Evolutionary conservation across 768 basidiomycete genomes (phyloP).

Genomic region (Boletus eberwhitei): DNA sequence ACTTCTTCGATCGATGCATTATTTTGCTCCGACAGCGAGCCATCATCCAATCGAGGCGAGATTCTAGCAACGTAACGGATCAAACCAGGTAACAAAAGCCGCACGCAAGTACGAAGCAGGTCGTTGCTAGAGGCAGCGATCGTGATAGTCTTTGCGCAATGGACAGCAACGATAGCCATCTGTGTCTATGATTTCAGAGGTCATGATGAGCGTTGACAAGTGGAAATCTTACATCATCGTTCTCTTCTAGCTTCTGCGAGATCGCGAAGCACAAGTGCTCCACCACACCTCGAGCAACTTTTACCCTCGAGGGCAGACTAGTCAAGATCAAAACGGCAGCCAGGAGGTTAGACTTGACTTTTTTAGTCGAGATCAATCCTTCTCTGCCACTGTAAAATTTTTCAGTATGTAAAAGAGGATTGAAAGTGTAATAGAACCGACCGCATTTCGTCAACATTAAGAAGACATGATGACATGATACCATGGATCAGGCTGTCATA

Average conservation of each 20-base stretch:
- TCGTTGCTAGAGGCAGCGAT: slow-evolving; percentile 66
- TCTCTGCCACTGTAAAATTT: slow-evolving; percentile 61
- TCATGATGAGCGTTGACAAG: neutral
- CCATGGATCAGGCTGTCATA: slow-evolving; percentile 70
- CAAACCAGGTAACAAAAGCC: slow-evolving; percentile 73
- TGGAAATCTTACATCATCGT: slow-evolving; percentile 53
- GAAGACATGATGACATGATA: slow-evolving; percentile 77
- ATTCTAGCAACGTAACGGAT: slow-evolving; percentile 77
- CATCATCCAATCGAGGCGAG: slow-evolving; percentile 59
- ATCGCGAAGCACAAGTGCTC: slow-evolving; percentile 86
- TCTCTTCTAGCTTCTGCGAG: slow-evolving; percentile 71
- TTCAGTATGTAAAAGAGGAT: slow-evolving; percentile 2
- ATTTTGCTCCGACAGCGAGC: slow-evolving; percentile 52
- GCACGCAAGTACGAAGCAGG: slow-evolving; percentile 66
- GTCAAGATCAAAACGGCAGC: slow-evolving; percentile 85
- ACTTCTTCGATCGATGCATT: slow-evolving; percentile 70
- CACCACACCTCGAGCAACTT: slow-evolving; percentile 68
- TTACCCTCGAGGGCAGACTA: slow-evolving; percentile 60
- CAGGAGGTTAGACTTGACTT: slow-evolving; percentile 87
- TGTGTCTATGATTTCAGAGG: slow-evolving; percentile 29
- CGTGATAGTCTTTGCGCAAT: slow-evolving; percentile 85
- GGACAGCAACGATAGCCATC: slow-evolving; percentile 81
- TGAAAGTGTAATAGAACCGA: slow-evolving; percentile 34
- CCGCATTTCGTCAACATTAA: slow-evolving; percentile 92
- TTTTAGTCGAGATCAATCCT: slow-evolving; percentile 71